These are phyloP conservation scores for Penicillium occitanis DNA, from an alignment of 2,329 filamentous ascomycete genomes.

Conservation along the genomic window DNA sequence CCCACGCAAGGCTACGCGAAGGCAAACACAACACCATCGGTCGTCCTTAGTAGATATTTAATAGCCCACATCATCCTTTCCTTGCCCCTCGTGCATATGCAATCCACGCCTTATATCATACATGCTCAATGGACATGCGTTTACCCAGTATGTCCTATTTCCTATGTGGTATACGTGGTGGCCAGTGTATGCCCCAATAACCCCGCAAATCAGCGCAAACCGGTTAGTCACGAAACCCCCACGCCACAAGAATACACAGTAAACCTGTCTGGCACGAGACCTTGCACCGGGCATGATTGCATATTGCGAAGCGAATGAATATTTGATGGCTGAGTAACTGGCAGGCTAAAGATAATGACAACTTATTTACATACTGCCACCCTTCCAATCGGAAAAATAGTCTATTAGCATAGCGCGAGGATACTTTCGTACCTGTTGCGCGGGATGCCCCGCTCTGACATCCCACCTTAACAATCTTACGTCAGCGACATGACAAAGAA, in stretches of 20 bases:
- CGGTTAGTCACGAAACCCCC: constrained; percentile 11
- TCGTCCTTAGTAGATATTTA: background rate
- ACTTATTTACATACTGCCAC: background rate
- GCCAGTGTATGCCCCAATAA: background rate
- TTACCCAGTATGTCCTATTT: too few relatives aligned
- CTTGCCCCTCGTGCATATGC: background rate
- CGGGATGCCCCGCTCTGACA: background rate
- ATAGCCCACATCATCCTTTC: background rate
- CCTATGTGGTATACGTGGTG: background rate
- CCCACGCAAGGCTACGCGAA: background rate
- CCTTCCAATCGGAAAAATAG: background rate
- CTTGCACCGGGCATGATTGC: background rate
- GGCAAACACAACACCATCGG: background rate
- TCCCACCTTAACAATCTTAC: background rate
- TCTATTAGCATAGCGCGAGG: background rate
- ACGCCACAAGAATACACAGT: background rate
- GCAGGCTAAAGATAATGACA: background rate
- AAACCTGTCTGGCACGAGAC: background rate
- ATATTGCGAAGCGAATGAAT: background rate
- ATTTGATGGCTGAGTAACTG: background rate
- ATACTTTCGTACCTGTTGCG: background rate
- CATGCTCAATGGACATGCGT: background rate
- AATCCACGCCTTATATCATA: background rate
- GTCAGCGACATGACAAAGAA: constrained; percentile 2
- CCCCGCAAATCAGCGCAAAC: constrained; percentile 6